Evolutionary conservation across 495 filamentous ascomycete genomes (phyloP).

Genomic region (Aspergillus indologenus): DNA sequence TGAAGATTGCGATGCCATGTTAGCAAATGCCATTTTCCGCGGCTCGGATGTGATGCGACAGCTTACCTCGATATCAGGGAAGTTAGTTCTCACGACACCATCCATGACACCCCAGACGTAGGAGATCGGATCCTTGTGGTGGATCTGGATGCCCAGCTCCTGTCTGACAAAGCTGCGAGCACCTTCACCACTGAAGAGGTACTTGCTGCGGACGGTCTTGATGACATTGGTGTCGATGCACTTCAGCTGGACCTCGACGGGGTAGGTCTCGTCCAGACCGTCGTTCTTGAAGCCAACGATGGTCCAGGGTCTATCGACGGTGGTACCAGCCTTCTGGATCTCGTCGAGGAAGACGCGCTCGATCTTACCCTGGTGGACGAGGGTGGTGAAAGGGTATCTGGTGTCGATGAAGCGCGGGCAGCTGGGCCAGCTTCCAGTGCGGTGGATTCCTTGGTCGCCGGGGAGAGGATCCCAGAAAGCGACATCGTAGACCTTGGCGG

Average conservation of each 20-base stretch:
- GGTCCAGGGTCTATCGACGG: constrained; percentile 61
- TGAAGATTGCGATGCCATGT: constrained; percentile 38
- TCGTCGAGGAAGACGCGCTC: constrained; percentile 63
- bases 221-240: constrained; percentile 68
- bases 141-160: constrained; percentile 56
- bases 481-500: constrained; percentile 65
- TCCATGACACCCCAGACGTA: constrained; percentile 87
- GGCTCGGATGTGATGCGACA: not conserved
- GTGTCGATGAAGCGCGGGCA: constrained; percentile 66
- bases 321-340: constrained; percentile 55
- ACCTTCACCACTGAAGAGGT: constrained; percentile 64
- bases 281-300: constrained; percentile 60
- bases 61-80: constrained; percentile 74
- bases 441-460: constrained; percentile 51
- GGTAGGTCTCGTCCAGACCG: constrained; percentile 53
- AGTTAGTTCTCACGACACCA: constrained; percentile 70
- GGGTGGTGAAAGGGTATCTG: constrained; percentile 63
- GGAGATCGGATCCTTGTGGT: constrained; percentile 61
- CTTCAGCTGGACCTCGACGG: constrained; percentile 67
- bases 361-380: constrained; percentile 64
- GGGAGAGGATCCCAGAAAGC: constrained; percentile 61
- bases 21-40: not conserved
- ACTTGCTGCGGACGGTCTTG: constrained; percentile 63
- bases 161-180: constrained; percentile 62
- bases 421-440: constrained; percentile 60